These are phyloP conservation scores for Aspergillus campestris DNA, from an alignment of 495 filamentous ascomycete genomes.

Conservation along the genomic window DNA sequence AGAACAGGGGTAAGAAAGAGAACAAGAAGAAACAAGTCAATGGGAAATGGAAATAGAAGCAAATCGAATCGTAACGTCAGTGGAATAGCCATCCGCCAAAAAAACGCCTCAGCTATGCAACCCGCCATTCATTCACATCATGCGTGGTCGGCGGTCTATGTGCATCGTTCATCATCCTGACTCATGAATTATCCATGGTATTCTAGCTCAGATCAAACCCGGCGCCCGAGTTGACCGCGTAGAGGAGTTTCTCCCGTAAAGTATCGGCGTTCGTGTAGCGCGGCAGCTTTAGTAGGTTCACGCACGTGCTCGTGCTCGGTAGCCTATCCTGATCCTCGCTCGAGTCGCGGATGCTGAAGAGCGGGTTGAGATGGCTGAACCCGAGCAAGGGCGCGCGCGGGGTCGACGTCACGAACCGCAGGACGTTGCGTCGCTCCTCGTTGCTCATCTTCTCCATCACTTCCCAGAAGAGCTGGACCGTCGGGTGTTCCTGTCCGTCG, in stretches of 20 bases:
- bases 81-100: constrained; percentile 5
- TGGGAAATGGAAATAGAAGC: not conserved
- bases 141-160: not conserved
- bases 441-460: constrained; percentile 72
- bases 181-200: not conserved
- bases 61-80: not conserved
- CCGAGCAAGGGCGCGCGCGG: constrained; percentile 87
- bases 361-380: constrained; percentile 76
- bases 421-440: constrained; percentile 68
- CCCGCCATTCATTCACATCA: constrained; percentile 1
- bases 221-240: constrained; percentile 84
- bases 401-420: constrained; percentile 94
- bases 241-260: constrained; percentile 73
- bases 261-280: constrained; percentile 56
- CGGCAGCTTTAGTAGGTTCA: constrained; percentile 91
- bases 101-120: constrained; percentile 27
- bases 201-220: constrained; percentile 85
- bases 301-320: constrained; percentile 93
- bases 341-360: constrained; percentile 84
- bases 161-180: not conserved
- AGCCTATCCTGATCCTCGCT: constrained; percentile 70
- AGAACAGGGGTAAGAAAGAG: no score
- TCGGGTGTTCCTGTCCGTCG: constrained; percentile 77
- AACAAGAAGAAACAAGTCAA: not conserved
- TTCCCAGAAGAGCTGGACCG: constrained; percentile 82